Conservation (phyloP, 768 basidiomycete genomes). For the Lentinula sp. region DNA sequence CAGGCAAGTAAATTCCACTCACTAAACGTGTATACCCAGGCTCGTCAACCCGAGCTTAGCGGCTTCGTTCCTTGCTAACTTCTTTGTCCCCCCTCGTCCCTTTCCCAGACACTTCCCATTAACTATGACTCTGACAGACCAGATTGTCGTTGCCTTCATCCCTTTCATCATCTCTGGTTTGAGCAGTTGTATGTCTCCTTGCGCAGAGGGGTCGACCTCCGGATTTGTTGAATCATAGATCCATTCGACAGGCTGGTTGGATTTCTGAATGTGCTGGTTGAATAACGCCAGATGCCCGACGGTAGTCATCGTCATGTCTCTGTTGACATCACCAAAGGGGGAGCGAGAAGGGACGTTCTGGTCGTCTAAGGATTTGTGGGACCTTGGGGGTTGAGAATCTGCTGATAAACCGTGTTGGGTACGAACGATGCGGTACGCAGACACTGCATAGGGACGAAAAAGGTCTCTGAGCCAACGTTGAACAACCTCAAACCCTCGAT, state of each 20-base stretch:
- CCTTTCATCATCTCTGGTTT: constrained; percentile 24
- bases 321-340: neutral
- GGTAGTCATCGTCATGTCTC: constrained; percentile 18
- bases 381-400: constrained; percentile 15
- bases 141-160: constrained; percentile 68
- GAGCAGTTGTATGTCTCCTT: neutral
- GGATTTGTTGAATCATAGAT: constrained; percentile 41
- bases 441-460: constrained; percentile 54
- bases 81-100: constrained; percentile 73
- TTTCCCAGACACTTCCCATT: constrained; percentile 52
- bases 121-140: constrained; percentile 62
- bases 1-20: constrained; percentile 18
- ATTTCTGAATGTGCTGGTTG: constrained; percentile 70
- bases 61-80: constrained; percentile 74
- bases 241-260: constrained; percentile 61
- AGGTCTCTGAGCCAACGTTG: constrained; percentile 56
- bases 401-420: constrained; percentile 61
- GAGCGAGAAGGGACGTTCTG: neutral
- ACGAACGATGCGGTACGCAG: constrained; percentile 61
- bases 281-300: constrained; percentile 72
- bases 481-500: constrained; percentile 56
- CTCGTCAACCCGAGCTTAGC: constrained; percentile 65
- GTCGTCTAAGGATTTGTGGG: constrained; percentile 9
- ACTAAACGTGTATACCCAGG: constrained; percentile 52
- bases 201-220: neutral